These are phyloP conservation scores for Cladophialophora chaetospira DNA, from an alignment of 2,329 filamentous ascomycete genomes.

Conservation along the genomic window DNA sequence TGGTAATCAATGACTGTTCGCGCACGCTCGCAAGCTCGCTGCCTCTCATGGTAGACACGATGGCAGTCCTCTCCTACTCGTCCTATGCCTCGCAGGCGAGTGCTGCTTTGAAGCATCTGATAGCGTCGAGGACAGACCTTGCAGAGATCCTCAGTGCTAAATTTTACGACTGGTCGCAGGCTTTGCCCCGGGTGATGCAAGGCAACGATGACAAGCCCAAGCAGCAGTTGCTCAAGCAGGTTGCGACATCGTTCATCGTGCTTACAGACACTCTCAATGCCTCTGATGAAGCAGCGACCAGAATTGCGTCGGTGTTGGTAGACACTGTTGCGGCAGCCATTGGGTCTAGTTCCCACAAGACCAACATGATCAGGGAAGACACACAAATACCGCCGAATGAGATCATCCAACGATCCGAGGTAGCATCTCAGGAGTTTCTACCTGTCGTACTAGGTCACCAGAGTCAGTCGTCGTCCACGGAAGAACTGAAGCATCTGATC, in stretches of 20 bases:
- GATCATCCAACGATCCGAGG: constrained; percentile 9
- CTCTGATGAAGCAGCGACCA: constrained; percentile 67
- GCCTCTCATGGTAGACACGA: constrained; percentile 75
- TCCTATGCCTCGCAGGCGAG: constrained; percentile 47
- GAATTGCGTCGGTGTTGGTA: constrained; percentile 68
- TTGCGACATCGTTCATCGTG: constrained; percentile 72
- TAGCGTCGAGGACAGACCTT: constrained; percentile 63
- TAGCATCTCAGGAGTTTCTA: constrained; percentile 10
- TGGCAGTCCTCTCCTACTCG: constrained; percentile 67
- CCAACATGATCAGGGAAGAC: constrained; percentile 17
- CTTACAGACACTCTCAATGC: constrained; percentile 65
- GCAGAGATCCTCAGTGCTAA: constrained; percentile 67
- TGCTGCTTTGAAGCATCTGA: constrained; percentile 59
- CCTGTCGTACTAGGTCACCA: constrained; percentile 31
- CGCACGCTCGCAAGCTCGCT: constrained; percentile 69
- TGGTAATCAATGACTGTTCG: constrained; percentile 76
- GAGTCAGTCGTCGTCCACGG: constrained; percentile 52
- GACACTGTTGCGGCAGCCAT: constrained; percentile 67
- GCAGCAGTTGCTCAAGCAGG: constrained; percentile 69
- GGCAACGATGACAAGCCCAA: constrained; percentile 79
- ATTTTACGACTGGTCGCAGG: constrained; percentile 78
- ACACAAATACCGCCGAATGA: constrained; percentile 4
- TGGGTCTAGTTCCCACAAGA: constrained; percentile 30
- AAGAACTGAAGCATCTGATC: constrained; percentile 61
- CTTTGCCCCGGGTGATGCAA: constrained; percentile 80